Evolutionary conservation across 129 eudicot species (phyloP), one percentile per base, ranked within the genome.

Genomic region (Artemisia tridentata): DNA sequence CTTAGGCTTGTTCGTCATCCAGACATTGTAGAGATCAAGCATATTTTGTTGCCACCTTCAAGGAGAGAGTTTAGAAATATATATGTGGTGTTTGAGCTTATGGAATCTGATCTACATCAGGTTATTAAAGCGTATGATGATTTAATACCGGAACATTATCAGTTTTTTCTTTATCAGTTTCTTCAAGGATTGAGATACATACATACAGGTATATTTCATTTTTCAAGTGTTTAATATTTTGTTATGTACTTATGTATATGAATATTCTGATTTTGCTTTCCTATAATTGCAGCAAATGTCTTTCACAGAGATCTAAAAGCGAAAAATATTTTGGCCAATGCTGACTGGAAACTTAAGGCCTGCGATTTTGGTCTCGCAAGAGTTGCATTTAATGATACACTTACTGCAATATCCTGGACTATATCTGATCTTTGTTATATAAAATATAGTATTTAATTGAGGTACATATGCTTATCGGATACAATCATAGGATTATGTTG

Each of bases 301-400:
- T 91, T 86, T 75, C 97, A 91, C 59, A 87, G 98, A 34, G 98
- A 92, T 81, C 61, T 92, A 56, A 92, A 92, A 71, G 96, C 98
- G 41, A 92, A 92, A 80, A 92, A 92, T 73, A 92, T 92, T 11
- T 79, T 92, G 74, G 98, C 98, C 0, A 92, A 92, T 83, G 96
- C 98, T 6, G 98, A 92, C 60, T 92, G 98, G 80, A 92, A 92
- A 61, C 80, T 92, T 18, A 92, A 92, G 82, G 86, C 88, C 8
- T 92, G 98, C 46, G 98, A 92, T 78, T 92, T 92, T 65, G 98
- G 98, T 18, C 96, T 92, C 73, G 98, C 98, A 70, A 85, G 98
- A 78, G 98, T 92, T 29, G 98, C 98, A n/a, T 92, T 92, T 61
- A 92, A 83, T 84, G 98, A 92, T 72, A 92, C 98, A 38, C 98